Conservation (phyloP, 139 green algal species). For the Chlorella sorokiniana region DNA sequence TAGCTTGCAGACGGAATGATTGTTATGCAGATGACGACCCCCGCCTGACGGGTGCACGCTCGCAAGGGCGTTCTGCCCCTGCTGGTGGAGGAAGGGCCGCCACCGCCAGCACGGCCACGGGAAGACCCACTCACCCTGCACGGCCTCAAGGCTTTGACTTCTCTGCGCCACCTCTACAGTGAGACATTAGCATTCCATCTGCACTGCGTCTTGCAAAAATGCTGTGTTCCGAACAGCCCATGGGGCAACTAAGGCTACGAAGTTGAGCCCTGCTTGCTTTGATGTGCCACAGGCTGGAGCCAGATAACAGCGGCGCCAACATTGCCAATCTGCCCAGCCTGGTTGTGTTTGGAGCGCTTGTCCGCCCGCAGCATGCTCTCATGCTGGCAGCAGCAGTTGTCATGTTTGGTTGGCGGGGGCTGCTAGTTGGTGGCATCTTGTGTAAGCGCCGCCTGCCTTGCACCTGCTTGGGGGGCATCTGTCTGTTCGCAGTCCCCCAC, state of each 20-base stretch:
- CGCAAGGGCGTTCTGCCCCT: neutral
- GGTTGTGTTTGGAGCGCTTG: neutral
- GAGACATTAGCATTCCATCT: neutral
- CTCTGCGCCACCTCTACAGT: neutral
- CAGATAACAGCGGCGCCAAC: neutral
- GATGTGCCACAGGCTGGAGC: neutral
- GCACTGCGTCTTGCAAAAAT: too few species aligned
- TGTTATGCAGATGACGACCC: slow-evolving; percentile 8
- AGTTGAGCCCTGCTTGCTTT: neutral
- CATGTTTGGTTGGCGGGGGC: slow-evolving; percentile 6
- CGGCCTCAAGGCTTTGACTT: neutral
- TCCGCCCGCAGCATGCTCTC: neutral
- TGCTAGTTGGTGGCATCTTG: neutral
- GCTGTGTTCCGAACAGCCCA: too few species aligned
- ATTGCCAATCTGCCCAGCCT: neutral
- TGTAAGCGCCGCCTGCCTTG: neutral
- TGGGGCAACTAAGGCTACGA: too few species aligned
- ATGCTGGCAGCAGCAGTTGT: neutral
- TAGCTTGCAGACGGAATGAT: neutral
- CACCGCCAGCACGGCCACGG: too few species aligned
- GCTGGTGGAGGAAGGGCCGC: neutral
- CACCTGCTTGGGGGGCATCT: neutral
- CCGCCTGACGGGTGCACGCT: neutral
- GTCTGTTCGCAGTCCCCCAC: neutral
- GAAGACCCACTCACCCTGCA: too few species aligned